Evolutionary conservation across 768 basidiomycete genomes (phyloP), one percentile per base, ranked within the genome.

Genomic region (Hericium coralloides): DNA sequence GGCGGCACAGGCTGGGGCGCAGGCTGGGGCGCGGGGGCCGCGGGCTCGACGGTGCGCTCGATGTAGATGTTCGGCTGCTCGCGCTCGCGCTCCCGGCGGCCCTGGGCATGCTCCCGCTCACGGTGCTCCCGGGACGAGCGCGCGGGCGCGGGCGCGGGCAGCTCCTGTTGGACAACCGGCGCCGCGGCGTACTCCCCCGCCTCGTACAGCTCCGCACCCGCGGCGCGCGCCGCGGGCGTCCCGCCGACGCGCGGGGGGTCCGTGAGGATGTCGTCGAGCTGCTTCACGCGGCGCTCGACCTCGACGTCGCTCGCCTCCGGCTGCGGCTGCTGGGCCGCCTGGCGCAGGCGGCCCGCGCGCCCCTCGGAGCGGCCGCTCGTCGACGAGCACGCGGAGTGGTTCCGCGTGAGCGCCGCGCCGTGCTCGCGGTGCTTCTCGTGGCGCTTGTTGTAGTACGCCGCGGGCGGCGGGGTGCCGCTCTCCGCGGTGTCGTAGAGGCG

Each of bases 221-320:
- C 51, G 36, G 51, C 18, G 9, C 38, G 18, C 36, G n/a, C 5
- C 31, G 17, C n/a, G 20, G 26, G 51, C 26, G 12, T 36, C 51
- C 26, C 26, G 51, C 9, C 22, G 50, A 52, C 7, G 50, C n/a
- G 31, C n/a, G 53, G 8, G n/a, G 55, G 45, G 18, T 55, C 55
- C n/a, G 43, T 25, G 45, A 55, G 55, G 26, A 55, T 26, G 18
- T 55, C 47, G 7, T 48, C 47, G 47, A 55, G 55, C 47, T 14
- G n/a, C n/a, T 20, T 23, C 23, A 23, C 45, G n/a, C 55, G 55
- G 23, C 62, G 57, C 2, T 53, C 55, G 43, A 38, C 62, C 53
- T 63, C 62, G 43, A 45, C 20, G 55, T 63, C 62, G 26, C 60
- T 58, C 3, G 60, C 58, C 31, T 63, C 62, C 12, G 60, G 60